Base-by-base conservation (phyloP, 78 protist species). In the Blattamonas nauphoetae region DNA sequence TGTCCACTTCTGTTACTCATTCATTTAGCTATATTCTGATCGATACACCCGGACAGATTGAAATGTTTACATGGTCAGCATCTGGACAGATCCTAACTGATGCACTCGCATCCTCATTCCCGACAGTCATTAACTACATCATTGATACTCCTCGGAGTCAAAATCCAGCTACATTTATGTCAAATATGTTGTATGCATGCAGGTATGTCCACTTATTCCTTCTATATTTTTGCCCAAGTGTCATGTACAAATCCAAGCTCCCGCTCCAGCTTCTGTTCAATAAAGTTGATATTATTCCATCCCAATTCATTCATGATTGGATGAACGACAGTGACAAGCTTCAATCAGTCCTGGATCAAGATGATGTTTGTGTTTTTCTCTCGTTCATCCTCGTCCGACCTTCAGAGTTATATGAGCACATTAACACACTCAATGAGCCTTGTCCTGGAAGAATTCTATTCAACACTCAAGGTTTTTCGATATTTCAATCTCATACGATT, bases 21-120 rank as follows among this genome's bases (percentile, higher is more conserved):
- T 79, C 41, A 79, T 21, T 33, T 5, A 81, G 85, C 3, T 46
- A 86, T 81, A 33, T 86, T 21, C 64, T 63, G 32, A 2, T 86
- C 38, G 88, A 86, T 90, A 96, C 98, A 6, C 98, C 98, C 0
- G 99, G 99, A 6, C 99, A 97, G 91, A 97, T 98, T 41, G 99
- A 97, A 44, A 93, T 97, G 38, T 97, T 98, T 89, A 96, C 99
- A 5, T 97, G 99, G 99, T 92, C 96, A 2, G 99, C 99, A 33
- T 87, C 94, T 0, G 99, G 99, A 5, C 44, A 81, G 0, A 89
- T 98, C 78, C 92, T 98, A 86, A 93, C 97, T 0, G 98, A 95
- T 43, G 0, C 94, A 36, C 90, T 97, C 78, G 97, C 98, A 0
- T 38, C 94, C 6, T 3, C 94, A 4, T 87, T 93, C 38, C 99